These are phyloP conservation scores for Tetrahymena thermophila DNA, from an alignment of 73 alveolate genomes.

Conservation along the genomic window DNA sequence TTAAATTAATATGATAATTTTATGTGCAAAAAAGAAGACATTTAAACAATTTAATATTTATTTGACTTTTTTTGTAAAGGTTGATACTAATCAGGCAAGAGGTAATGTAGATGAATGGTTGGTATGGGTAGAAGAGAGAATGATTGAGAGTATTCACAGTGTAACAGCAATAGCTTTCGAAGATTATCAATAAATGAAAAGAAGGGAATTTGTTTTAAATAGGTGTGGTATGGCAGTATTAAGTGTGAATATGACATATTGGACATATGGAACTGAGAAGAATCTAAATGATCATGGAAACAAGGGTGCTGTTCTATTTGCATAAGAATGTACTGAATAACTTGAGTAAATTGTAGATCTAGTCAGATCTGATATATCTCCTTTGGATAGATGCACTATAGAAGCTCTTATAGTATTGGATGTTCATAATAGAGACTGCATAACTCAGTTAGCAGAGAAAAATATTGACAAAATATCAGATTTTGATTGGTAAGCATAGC, in stretches of 20 bases:
- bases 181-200: constrained; percentile 78
- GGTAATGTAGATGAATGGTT: constrained; percentile 99
- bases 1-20: too few relatives aligned
- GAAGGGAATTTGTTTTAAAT: constrained; percentile 83
- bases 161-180: constrained; percentile 73
- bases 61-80: constrained; percentile 21
- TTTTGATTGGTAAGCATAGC: constrained; percentile 89
- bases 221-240: constrained; percentile 96
- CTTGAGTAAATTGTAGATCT: constrained; percentile 93
- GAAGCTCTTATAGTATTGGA: constrained; percentile 95
- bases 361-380: constrained; percentile 96
- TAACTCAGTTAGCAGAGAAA: constrained; percentile 68
- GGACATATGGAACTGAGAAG: constrained; percentile 96
- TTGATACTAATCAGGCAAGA: constrained; percentile 89
- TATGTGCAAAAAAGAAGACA: too few relatives aligned
- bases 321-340: constrained; percentile 64
- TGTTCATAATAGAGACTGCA: constrained; percentile 95
- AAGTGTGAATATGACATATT: constrained; percentile 86
- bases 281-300: constrained; percentile 80
- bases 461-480: constrained; percentile 73
- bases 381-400: constrained; percentile 89
- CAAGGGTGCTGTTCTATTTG: constrained; percentile 77
- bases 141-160: constrained; percentile 86
- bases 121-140: constrained; percentile 90
- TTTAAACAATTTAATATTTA: too few relatives aligned